Evolutionary conservation across 2,329 filamentous ascomycete species (phyloP).

Genomic region (Aspergillus tubingensis): DNA sequence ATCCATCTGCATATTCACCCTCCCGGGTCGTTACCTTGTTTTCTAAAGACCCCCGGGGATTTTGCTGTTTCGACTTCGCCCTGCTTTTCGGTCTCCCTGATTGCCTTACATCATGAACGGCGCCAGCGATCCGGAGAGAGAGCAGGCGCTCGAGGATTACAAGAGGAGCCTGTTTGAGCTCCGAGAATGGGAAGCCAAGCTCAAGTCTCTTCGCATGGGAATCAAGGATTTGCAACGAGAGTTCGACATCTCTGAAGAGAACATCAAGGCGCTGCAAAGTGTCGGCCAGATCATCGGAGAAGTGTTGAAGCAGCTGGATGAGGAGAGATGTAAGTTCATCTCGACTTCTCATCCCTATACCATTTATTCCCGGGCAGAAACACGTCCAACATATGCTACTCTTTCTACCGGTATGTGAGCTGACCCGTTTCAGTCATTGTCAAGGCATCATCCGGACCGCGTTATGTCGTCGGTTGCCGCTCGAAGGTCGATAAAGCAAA

Average conservation of each 20-base stretch:
- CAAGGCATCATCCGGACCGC: slow-evolving; percentile 93
- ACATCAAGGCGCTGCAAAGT: slow-evolving; percentile 98
- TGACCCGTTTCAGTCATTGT: slow-evolving; percentile 74
- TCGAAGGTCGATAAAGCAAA: slow-evolving; percentile 98
- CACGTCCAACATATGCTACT: no score
- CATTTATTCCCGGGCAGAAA: not conserved
- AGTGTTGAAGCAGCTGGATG: slow-evolving; percentile 96
- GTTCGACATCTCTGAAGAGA: slow-evolving; percentile 96
- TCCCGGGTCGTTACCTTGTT: not conserved
- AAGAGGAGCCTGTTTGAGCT: slow-evolving; percentile 86
- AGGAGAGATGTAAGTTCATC: slow-evolving; percentile 82
- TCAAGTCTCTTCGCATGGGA: slow-evolving; percentile 89
- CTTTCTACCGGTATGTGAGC: slow-evolving; percentile 1
- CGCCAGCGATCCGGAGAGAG: slow-evolving; percentile 55
- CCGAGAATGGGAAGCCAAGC: slow-evolving; percentile 97
- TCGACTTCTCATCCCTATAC: not conserved
- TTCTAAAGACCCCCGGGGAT: not conserved
- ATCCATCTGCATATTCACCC: not conserved
- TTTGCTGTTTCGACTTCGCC: not conserved
- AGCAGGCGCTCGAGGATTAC: slow-evolving; percentile 74
- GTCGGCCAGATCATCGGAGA: slow-evolving; percentile 99
- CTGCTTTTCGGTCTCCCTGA: slow-evolving; percentile 5
- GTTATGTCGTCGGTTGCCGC: slow-evolving; percentile 97
- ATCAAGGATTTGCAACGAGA: slow-evolving; percentile 95
- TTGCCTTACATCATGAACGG: slow-evolving; percentile 36